Conservation (phyloP, 2,329 filamentous ascomycete genomes). For the Endocalyx cinctus region DNA sequence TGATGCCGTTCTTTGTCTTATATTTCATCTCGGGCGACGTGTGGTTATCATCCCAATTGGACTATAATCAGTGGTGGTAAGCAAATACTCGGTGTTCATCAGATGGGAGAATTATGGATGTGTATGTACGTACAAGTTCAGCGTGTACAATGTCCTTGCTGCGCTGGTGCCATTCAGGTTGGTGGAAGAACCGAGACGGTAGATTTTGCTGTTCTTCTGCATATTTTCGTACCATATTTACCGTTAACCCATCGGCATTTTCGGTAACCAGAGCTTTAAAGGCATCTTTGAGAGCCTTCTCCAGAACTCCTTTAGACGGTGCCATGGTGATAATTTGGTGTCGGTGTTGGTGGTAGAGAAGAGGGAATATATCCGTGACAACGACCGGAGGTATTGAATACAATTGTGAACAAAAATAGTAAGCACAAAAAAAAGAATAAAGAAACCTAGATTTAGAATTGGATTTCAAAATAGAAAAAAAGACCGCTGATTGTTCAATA, state of each 20-base stretch:
- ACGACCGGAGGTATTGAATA: no score
- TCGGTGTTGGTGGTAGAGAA: no score
- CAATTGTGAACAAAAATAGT: no score
- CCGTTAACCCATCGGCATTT: slow-evolving; percentile 43
- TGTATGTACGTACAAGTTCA: slow-evolving; percentile 46
- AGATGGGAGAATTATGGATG: not conserved
- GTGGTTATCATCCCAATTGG: no score
- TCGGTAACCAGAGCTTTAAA: slow-evolving; percentile 41
- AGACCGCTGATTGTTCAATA: no score
- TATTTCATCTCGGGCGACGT: slow-evolving; percentile 12
- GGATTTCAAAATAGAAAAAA: no score
- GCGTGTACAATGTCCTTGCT: slow-evolving; percentile 56
- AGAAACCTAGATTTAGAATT: no score
- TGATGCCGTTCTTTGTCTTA: slow-evolving; percentile 22
- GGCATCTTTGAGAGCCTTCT: slow-evolving; percentile 41
- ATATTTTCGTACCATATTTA: slow-evolving; percentile 52
- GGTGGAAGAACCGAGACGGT: slow-evolving; percentile 45
- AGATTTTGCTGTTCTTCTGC: slow-evolving; percentile 46
- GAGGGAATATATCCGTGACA: no score
- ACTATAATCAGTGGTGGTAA: slow-evolving; percentile 11
- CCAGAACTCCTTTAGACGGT: slow-evolving; percentile 37
- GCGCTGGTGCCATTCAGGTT: slow-evolving; percentile 49
- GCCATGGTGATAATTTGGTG: slow-evolving; percentile 37
- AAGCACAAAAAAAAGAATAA: no score
- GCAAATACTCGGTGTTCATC: not conserved